These are phyloP conservation scores for Leccinum boreale DNA, from an alignment of 768 basidiomycete genomes.

Conservation along the genomic window DNA sequence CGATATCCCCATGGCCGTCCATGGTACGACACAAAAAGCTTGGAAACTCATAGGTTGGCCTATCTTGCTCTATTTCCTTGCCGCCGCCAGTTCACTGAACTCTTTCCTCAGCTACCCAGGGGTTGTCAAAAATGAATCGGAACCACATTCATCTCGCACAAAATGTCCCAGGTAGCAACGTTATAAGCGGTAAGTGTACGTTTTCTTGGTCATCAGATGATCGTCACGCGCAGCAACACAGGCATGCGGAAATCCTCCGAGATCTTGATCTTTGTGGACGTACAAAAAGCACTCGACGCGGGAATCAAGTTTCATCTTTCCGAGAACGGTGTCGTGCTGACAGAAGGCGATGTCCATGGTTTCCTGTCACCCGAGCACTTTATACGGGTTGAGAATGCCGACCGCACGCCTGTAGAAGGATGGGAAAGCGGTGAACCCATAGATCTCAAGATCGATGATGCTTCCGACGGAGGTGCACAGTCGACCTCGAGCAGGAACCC, in stretches of 20 bases:
- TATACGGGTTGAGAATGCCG: slow-evolving; percentile 54
- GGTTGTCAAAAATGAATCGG: slow-evolving; percentile 79
- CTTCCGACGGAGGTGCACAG: not conserved
- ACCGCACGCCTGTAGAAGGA: slow-evolving; percentile 17
- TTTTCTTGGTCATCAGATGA: not conserved
- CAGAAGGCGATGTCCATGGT: slow-evolving; percentile 69
- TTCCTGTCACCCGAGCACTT: slow-evolving; percentile 65
- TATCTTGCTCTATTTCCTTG: not conserved
- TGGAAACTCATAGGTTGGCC: slow-evolving; percentile 70
- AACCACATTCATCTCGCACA: slow-evolving; percentile 95
- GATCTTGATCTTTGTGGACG: slow-evolving; percentile 78
- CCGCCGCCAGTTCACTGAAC: not conserved
- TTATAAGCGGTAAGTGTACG: slow-evolving; percentile 68
- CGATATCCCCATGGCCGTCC: slow-evolving; percentile 79
- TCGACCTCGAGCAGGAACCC: not conserved
- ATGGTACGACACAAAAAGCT: slow-evolving; percentile 68
- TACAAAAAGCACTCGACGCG: slow-evolving; percentile 62
- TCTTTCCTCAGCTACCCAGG: slow-evolving; percentile 49
- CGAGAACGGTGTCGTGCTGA: slow-evolving; percentile 85
- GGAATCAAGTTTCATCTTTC: slow-evolving; percentile 78
- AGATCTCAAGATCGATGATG: not conserved
- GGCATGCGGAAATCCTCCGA: slow-evolving; percentile 81
- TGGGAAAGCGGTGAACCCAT: slow-evolving; percentile 18
- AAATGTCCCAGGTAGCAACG: slow-evolving; percentile 59
- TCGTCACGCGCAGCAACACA: slow-evolving; percentile 26